Evolutionary conservation across 1,139 yeast species (phyloP), one percentile per base, ranked within the genome.

Genomic region (Yamadazyma atmosphaerica): DNA sequence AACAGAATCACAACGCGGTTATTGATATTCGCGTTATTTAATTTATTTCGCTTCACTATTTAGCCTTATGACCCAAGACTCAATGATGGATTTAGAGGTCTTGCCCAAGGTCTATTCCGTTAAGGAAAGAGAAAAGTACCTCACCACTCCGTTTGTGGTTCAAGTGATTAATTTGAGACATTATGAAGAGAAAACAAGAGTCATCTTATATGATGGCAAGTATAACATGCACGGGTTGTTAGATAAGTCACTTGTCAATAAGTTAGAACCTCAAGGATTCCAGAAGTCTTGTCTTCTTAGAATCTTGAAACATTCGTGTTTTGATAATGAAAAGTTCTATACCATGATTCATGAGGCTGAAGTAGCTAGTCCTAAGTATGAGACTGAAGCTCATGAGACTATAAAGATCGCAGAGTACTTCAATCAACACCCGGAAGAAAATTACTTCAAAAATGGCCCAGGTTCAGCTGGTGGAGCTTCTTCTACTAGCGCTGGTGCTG

Each of bases 141-240:
- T 45, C 25, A 47, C 47, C 15, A 48, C 53, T 14, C 77, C 77
- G 1, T 52, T 74, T 41, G 63, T 65, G 6, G 71, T 47, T 13
- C 81, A 76, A 51, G 72, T 76, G 21, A 63, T 72, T 24, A 76
- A 77, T 49, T 63, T 72, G 41, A 76, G 69, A 49, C 54, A 59
- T 26, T 55, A 61, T 30, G 71, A 67, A 10, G 77, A 78, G 29
- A 53, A 62, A 34, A 69, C 72, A 41, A 68, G 86, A 47, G 64
- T 80, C 33, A 65, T 83, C 63, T 59, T 84, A 38, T 78, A 79
- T 38, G 94, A 84, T 60, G 90, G 92, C 18, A 63, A 61, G 15
- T 80, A 72, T 56, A 68, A 74, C 30, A 69, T 81, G 42, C 86
- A 84, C 51, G 86, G 86, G 1, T 73, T 84, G 36, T 70, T 83